Evolutionary conservation across 177 flowering plant species (phyloP).

Genomic region (Vitis hybrid): DNA sequence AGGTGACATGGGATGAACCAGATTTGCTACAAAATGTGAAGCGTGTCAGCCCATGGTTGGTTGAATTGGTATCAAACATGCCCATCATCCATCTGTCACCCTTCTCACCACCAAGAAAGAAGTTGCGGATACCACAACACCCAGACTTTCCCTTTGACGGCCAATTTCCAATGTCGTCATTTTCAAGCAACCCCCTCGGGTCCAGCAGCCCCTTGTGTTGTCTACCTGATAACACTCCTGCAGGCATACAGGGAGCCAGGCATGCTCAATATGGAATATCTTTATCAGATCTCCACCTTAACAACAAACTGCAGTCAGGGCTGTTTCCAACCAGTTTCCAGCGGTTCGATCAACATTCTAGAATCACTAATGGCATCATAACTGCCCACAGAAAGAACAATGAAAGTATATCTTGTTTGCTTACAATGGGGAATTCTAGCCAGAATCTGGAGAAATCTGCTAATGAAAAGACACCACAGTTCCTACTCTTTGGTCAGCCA

Average conservation of each 20-base stretch:
- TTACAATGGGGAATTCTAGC: conserved; percentile 60
- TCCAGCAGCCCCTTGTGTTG: conserved; percentile 71
- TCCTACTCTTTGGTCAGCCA: conserved; percentile 86
- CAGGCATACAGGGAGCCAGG: conserved; percentile 99
- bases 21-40: conserved; percentile 90
- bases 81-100: conserved; percentile 73
- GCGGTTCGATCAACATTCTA: conserved; percentile 37
- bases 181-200: conserved; percentile 69
- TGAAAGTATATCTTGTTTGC: conserved; percentile 65
- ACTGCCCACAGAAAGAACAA: conserved; percentile 22
- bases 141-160: conserved; percentile 66
- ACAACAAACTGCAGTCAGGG: conserved; percentile 62
- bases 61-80: conserved; percentile 80
- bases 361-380: conserved; percentile 28
- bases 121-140: conserved; percentile 58
- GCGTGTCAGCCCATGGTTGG: conserved; percentile 91
- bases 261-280: conserved; percentile 86
- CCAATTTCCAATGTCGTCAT: conserved; percentile 51
- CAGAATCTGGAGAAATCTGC: conserved; percentile 47
- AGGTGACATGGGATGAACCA: conserved; percentile 98
- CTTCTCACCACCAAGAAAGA: conserved; percentile 82
- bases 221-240: conserved; percentile 70
- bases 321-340: conserved; percentile 51
- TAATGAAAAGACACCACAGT: conserved; percentile 44
- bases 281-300: conserved; percentile 69